Percentiles rank a stretch among this genome's conserved stretches.
Evolutionary conservation across 2,329 filamentous ascomycete species (phyloP).

Genomic region (Sporothrix euskadiensis): DNA sequence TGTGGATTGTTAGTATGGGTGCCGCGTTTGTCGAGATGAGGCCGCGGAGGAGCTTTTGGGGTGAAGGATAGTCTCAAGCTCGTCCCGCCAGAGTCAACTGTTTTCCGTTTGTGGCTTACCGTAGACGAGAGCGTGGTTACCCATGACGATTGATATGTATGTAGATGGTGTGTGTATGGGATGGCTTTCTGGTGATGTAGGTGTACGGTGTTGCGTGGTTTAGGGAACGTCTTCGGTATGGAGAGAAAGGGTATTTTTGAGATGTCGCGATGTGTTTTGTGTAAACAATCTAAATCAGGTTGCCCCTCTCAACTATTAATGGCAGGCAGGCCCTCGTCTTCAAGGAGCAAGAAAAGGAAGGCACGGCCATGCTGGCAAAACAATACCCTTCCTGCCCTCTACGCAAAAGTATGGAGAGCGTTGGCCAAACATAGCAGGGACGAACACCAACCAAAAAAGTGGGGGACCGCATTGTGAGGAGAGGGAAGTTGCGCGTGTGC

Average conservation of each 20-base stretch:
- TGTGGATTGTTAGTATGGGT: slow-evolving; percentile 27
- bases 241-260: neutral
- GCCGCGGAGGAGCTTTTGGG: neutral
- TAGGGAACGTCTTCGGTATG: neutral
- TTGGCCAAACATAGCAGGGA: neutral
- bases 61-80: too few species aligned
- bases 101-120: slow-evolving; percentile 22
- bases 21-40: neutral
- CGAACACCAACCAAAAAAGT: neutral
- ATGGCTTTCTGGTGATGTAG: neutral
- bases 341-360: neutral
- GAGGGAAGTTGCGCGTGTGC: neutral
- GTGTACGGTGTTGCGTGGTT: neutral
- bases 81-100: neutral
- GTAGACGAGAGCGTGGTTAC: slow-evolving; percentile 32
- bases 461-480: neutral
- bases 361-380: neutral
- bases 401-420: neutral
- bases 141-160: neutral
- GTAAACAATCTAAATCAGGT: neutral
- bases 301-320: neutral
- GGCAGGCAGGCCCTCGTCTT: neutral
- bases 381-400: slow-evolving; percentile 8
- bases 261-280: slow-evolving; percentile 6
- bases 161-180: neutral